phyloP scores from a whole-genome alignment of 441 rosid genomes.

The Euphorbia celastroides region DNA sequence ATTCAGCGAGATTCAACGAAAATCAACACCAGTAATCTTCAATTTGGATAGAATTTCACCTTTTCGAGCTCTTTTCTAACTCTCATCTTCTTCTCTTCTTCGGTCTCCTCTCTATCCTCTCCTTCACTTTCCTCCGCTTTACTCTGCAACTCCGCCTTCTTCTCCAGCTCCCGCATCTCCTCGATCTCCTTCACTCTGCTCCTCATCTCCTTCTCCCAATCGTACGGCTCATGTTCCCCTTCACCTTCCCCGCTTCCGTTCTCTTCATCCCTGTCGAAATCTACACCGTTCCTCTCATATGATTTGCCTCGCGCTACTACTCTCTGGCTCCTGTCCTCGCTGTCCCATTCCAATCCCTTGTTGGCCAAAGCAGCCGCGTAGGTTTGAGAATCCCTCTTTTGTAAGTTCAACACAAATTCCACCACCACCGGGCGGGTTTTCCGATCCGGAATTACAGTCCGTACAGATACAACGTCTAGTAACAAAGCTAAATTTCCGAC shows the following conservation, averaged over 20 bases:
- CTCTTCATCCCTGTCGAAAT: slow-evolving; percentile 63
- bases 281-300: slow-evolving; percentile 28
- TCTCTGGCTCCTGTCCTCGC: slow-evolving; percentile 21
- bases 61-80: slow-evolving; percentile 82
- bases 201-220: slow-evolving; percentile 74
- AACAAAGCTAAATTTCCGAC: slow-evolving; percentile 61
- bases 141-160: slow-evolving; percentile 74
- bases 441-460: slow-evolving; percentile 50
- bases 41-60: slow-evolving; percentile 27
- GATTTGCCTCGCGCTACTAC: slow-evolving; percentile 22
- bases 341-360: slow-evolving; percentile 21
- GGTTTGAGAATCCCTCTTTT: slow-evolving; percentile 43
- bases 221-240: slow-evolving; percentile 32
- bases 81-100: slow-evolving; percentile 80
- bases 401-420: slow-evolving; percentile 45
- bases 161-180: slow-evolving; percentile 73
- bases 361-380: slow-evolving; percentile 31
- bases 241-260: slow-evolving; percentile 32
- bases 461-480: slow-evolving; percentile 45
- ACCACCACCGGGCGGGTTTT: slow-evolving; percentile 40
- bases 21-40: not conserved
- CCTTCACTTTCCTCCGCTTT: slow-evolving; percentile 37
- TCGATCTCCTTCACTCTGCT: slow-evolving; percentile 57
- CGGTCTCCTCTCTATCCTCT: slow-evolving; percentile 50
- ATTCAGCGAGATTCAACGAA: not conserved